Evolutionary conservation across 2,329 filamentous ascomycete genomes (phyloP).

Genomic region (Colletotrichum magnum): DNA sequence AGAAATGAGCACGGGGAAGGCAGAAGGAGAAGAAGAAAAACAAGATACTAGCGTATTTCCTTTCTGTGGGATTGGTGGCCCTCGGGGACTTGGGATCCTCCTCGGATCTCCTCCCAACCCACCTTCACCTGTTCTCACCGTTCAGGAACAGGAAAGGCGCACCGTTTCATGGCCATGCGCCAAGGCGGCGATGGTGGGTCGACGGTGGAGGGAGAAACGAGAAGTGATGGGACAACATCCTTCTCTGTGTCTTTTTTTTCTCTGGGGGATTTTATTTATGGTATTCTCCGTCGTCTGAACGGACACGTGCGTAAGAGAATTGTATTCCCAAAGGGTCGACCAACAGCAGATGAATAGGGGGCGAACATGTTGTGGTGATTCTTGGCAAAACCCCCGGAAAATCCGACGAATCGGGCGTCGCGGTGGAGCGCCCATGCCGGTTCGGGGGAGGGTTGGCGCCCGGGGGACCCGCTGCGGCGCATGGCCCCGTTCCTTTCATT

Average conservation of each 20-base stretch:
- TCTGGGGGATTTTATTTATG: too few species aligned
- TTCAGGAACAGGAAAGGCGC: conserved; percentile 15
- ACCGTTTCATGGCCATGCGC: conserved; percentile 30
- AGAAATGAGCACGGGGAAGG: neutral
- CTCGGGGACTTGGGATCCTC: too few species aligned
- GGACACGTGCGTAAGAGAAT: too few species aligned
- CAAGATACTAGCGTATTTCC: neutral
- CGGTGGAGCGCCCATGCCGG: conserved; percentile 16
- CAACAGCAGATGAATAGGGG: neutral
- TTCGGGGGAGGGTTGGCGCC: conserved; percentile 1
- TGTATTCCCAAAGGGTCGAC: neutral
- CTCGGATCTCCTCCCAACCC: too few species aligned
- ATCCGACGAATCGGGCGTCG: conserved; percentile 18
- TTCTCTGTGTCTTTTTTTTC: neutral
- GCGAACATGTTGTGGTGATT: neutral
- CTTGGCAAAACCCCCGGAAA: neutral
- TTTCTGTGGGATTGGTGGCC: too few species aligned
- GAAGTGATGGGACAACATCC: neutral
- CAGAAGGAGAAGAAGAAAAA: neutral
- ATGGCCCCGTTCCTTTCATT: conserved; percentile 30
- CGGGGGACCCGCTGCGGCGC: conserved; percentile 12
- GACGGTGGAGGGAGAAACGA: neutral
- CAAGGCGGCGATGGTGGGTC: conserved; percentile 18
- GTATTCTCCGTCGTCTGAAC: too few species aligned
- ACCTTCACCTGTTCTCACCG: neutral